These are phyloP conservation scores for Helichrysum umbraculigerum DNA, from an alignment of 129 eudicot genomes.

Conservation along the genomic window DNA sequence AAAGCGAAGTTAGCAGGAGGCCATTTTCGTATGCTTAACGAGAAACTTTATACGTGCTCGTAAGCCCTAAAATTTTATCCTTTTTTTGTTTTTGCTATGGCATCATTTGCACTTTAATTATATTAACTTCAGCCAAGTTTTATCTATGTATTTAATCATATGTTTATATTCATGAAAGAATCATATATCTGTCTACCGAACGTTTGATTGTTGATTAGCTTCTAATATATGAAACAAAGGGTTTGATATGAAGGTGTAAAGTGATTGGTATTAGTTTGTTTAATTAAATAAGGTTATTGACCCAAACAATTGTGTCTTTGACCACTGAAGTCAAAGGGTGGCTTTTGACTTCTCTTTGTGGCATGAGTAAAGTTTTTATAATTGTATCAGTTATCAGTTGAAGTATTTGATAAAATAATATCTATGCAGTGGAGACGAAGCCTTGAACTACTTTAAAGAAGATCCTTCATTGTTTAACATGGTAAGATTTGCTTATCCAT, in stretches of 20 bases:
- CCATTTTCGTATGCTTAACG: constrained; percentile 91
- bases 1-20: constrained; percentile 92
- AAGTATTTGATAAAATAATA: constrained; percentile 19
- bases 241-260: constrained; percentile 14
- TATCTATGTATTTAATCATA: neutral
- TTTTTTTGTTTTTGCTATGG: neutral
- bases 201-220: constrained; percentile 5
- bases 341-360: neutral
- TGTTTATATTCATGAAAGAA: neutral
- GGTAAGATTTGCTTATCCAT: constrained; percentile 42
- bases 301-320: neutral
- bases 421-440: constrained; percentile 78
- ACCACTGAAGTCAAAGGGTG: neutral
- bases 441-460: constrained; percentile 78
- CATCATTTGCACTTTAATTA: neutral
- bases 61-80: constrained; percentile 29
- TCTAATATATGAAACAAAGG: neutral
- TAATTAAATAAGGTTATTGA: neutral
- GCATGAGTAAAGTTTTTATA: neutral
- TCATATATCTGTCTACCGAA: constrained; percentile 1
- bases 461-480: constrained; percentile 79
- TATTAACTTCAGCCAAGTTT: neutral
- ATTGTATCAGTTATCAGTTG: constrained; percentile 4
- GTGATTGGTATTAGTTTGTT: neutral
- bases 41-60: constrained; percentile 98